Percentiles rank a stretch among this genome's conserved stretches.
Evolutionary conservation across 2,329 filamentous ascomycete species (phyloP).

Genomic region (Colletotrichum navitas): DNA sequence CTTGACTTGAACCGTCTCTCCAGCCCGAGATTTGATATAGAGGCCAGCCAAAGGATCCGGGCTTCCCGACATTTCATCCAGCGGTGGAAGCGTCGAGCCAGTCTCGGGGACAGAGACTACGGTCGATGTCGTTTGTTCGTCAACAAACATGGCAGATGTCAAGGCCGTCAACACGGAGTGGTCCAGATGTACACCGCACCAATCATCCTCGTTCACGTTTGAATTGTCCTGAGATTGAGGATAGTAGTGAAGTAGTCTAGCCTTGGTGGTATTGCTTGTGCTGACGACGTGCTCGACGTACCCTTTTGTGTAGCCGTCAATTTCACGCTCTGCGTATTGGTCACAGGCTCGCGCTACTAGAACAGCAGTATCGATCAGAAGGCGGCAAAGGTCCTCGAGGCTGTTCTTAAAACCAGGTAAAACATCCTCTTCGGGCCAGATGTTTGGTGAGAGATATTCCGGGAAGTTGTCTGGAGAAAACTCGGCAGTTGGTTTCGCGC

Average conservation of each 20-base stretch:
- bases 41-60: conserved; percentile 90
- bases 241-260: conserved; percentile 92
- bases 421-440: conserved; percentile 80
- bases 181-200: conserved; percentile 81
- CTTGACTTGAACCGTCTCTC: conserved; percentile 85
- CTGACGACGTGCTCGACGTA: conserved; percentile 91
- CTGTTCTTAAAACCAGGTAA: conserved; percentile 82
- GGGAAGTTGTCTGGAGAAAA: conserved; percentile 76
- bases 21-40: conserved; percentile 89
- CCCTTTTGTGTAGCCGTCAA: conserved; percentile 79
- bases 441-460: conserved; percentile 89
- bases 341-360: conserved; percentile 91
- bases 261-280: conserved; percentile 89
- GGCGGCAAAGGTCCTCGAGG: conserved; percentile 79
- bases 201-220: conserved; percentile 54
- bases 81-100: conserved; percentile 55
- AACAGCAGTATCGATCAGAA: conserved; percentile 91
- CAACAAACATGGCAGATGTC: conserved; percentile 95
- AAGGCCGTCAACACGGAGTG: conserved; percentile 94
- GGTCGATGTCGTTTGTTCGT: conserved; percentile 69
- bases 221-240: conserved; percentile 62
- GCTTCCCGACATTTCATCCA: conserved; percentile 79
- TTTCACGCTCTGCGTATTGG: conserved; percentile 82
- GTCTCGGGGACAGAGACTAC: conserved; percentile 48
- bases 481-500: conserved; percentile 69